Evolutionary conservation across 1,284 basidiomycete genomes (phyloP).

Genomic region (Lentinula novae-zelandiae): DNA sequence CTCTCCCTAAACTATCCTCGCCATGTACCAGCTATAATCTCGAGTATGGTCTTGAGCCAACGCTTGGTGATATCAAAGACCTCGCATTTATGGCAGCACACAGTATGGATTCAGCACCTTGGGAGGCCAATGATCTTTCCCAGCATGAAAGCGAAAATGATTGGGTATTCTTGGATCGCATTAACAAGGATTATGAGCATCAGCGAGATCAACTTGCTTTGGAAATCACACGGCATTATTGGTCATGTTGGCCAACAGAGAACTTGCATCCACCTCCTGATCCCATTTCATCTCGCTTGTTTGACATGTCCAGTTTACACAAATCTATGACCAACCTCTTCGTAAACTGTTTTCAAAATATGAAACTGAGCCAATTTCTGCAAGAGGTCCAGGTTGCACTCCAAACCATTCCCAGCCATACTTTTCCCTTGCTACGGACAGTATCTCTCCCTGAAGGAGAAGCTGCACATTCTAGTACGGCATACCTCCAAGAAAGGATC

Average conservation of each 20-base stretch:
- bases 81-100: neutral
- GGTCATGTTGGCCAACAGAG: neutral
- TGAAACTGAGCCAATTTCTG: neutral
- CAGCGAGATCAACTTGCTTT: neutral
- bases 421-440: neutral
- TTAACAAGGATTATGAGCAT: neutral
- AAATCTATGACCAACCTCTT: neutral
- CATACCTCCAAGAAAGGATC: neutral
- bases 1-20: neutral
- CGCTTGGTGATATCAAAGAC: neutral
- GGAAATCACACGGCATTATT: neutral
- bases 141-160: neutral
- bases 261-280: neutral
- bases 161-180: neutral
- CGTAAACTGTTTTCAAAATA: conserved; percentile 1
- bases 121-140: neutral
- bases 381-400: neutral
- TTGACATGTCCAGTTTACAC: neutral
- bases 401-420: no score
- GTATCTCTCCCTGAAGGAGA: neutral
- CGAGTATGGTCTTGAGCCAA: neutral
- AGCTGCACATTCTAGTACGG: neutral
- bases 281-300: neutral
- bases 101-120: neutral
- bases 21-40: neutral